Base-by-base conservation (phyloP, 2,329 filamentous ascomycete species). In the Colletotrichum lentis region DNA sequence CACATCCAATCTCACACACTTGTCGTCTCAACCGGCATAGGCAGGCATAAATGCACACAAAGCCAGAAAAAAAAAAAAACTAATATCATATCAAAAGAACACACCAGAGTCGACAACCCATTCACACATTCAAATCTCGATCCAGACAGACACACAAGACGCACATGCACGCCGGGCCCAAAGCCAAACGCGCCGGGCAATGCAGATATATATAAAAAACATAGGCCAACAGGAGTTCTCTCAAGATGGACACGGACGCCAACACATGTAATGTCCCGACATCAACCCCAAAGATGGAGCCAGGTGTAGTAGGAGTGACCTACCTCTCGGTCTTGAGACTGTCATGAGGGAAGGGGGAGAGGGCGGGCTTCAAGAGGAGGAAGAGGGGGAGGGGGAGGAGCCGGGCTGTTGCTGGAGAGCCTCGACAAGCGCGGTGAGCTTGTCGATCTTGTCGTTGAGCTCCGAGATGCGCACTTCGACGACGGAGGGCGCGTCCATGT, bases 371-470 rank as follows among this genome's bases (percentile, higher is more conserved):
- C 43, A 59, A 59, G 56, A 49, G 55, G 55, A 57, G 5, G 55
- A 37, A 18, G 55, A 55, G 4, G 46, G 16, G 24, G 47, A 20
- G 16, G 64, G 31, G 41, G 47, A 31, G 1, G 47, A 53, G 5
- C 35, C 44, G 2, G 54, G 37, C 47, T 55, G 55, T 27, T 78
- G 76, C 72, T 87, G 86, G 73, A 88, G 76, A 4, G 80, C 77
- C 71, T 86, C 73, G 2, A 89, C 78, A 55, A 85, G 74, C 22
- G 82, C 79, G 0, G 86, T 87, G 70, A 90, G 77, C 63, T 83
- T 83, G 71, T 88, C 86, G 72, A 90, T 87, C 80, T 88, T 89
- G 54, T 76, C 77, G 49, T 82, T 81, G 71, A 90, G 75, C 70
- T 89, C 86, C 4, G 78, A 76, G 62, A 90, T 82, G 69, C 84